phyloP scores from a whole-genome alignment of 176 grass and related monocot genomes.

The Ensete ventricosum region DNA sequence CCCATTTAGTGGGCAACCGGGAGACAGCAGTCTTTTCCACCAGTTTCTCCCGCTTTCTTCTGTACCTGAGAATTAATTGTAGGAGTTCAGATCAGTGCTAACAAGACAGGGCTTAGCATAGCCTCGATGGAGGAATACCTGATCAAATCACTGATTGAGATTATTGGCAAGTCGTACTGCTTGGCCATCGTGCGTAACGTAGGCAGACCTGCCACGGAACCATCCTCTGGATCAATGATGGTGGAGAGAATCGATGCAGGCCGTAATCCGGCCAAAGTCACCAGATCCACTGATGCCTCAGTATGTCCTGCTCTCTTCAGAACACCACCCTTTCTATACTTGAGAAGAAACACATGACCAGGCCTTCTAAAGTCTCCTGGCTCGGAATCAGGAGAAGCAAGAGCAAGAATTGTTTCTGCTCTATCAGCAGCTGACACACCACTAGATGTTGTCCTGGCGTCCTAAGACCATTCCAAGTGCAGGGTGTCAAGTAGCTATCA shows the following conservation, averaged over 20 bases:
- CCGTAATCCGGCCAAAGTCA: conserved; percentile 40
- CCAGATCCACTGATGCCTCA: conserved; percentile 79
- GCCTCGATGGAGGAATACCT: conserved; percentile 60
- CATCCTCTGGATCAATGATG: conserved; percentile 57
- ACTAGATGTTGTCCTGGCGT: conserved; percentile 53
- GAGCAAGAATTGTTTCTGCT: conserved; percentile 64
- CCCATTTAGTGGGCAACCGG: conserved; percentile 90
- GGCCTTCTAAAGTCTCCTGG: conserved; percentile 72
- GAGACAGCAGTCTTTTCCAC: conserved; percentile 76
- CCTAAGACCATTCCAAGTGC: conserved; percentile 30
- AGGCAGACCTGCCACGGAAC: conserved; percentile 50
- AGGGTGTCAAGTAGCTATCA: conserved; percentile 11
- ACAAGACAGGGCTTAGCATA: conserved; percentile 22
- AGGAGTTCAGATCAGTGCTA: conserved; percentile 2
- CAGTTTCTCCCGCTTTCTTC: conserved; percentile 78
- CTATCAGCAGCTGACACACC: conserved; percentile 80
- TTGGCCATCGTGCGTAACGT: conserved; percentile 47
- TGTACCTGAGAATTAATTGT: conserved; percentile 58
- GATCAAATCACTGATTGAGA: conserved; percentile 87
- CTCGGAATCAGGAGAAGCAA: conserved; percentile 70
- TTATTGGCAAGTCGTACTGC: conserved; percentile 60
- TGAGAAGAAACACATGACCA: conserved; percentile 76
- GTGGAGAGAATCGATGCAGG: conserved; percentile 73
- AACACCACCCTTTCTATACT: conserved; percentile 71
- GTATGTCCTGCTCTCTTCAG: conserved; percentile 74